Evolutionary conservation across 805 yeast genomes (phyloP).

Genomic region (Yamadazyma scolyti): DNA sequence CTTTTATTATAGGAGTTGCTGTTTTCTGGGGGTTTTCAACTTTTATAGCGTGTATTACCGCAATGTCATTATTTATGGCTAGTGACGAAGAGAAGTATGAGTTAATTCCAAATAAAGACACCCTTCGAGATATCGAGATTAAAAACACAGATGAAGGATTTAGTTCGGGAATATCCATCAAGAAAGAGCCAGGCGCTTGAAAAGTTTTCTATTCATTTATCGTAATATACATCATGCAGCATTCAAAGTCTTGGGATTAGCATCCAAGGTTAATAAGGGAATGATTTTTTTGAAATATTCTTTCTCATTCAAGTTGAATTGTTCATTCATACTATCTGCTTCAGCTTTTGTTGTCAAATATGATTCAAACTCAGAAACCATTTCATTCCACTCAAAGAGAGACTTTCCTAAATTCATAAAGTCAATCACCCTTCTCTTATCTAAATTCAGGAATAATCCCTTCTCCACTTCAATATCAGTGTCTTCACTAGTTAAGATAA

Average conservation of each 20-base stretch:
- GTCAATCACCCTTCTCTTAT: constrained; percentile 12
- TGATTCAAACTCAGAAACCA: constrained; percentile 44
- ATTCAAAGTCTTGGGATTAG: constrained; percentile 25
- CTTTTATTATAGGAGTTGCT: constrained; percentile 32
- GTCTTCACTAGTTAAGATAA: constrained; percentile 12
- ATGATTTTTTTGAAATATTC: constrained; percentile 34
- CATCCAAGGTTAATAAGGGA: constrained; percentile 38
- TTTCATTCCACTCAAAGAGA: constrained; percentile 48
- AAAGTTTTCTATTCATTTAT: no score
- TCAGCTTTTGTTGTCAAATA: constrained; percentile 32
- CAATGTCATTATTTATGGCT: constrained; percentile 8
- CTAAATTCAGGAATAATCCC: constrained; percentile 1
- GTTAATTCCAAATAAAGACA: no score
- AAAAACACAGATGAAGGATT: no score
- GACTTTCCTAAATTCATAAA: constrained; percentile 41
- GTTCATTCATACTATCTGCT: constrained; percentile 17
- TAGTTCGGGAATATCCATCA: no score
- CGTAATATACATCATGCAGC: constrained; percentile 23
- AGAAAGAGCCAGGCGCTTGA: no score
- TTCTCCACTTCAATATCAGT: constrained; percentile 1
- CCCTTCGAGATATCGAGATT: no score
- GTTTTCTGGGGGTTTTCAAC: constrained; percentile 36
- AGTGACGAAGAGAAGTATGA: no score
- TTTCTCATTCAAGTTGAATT: constrained; percentile 15
- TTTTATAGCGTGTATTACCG: constrained; percentile 22